Evolutionary conservation across 257 asterid species (phyloP), one percentile per base, ranked within the genome.

Genomic region (Ophiorrhiza pumila): DNA sequence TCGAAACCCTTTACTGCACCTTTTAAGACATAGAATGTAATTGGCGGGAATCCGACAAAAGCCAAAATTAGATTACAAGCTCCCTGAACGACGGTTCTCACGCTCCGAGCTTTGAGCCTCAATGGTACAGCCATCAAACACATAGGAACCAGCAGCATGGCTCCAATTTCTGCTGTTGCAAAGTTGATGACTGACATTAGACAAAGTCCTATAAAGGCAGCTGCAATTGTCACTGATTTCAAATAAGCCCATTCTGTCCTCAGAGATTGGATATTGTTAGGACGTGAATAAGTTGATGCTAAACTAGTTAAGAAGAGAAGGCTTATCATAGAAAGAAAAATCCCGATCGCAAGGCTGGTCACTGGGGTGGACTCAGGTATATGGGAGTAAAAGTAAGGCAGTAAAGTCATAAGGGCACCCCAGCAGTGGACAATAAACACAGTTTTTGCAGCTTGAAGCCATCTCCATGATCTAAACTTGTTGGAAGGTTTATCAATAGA

Each of bases 121-220:
- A 90, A 74, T 42, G 99, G 99, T 62, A 68, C 74, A 45, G 78
- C 76, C 53, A 81, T 85, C 84, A 92, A 89, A 78, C 99, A 92
- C 92, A 90, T 72, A 22, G 99, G 99, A 66, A 90, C 96, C 22
- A 92, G 81, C 65, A 89, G 80, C 71, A 95, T 71, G 7, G 98
- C 97, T 42, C 99, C 99, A 0, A 95, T 83, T 84, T 88, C 92
- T 68, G 98, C 98, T 42, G 98, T 82, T 46, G 99, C 98, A 57
- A 90, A 92, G 80, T 95, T 95, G 84, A 92, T 86, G 42, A 95
- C 85, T 8, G 99, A 95, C 99, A 95, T 91, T 37, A 92, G 85
- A 77, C 92, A 84, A n/a, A 95, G 97, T 56, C 99, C 98, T 31
- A 82, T 85, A 69, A 89, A 90, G 64, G 96, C 84, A 75, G 91